These are phyloP conservation scores for Globisporangium takayamanum DNA, from an alignment of 352 stramenopile species.

Conservation along the genomic window DNA sequence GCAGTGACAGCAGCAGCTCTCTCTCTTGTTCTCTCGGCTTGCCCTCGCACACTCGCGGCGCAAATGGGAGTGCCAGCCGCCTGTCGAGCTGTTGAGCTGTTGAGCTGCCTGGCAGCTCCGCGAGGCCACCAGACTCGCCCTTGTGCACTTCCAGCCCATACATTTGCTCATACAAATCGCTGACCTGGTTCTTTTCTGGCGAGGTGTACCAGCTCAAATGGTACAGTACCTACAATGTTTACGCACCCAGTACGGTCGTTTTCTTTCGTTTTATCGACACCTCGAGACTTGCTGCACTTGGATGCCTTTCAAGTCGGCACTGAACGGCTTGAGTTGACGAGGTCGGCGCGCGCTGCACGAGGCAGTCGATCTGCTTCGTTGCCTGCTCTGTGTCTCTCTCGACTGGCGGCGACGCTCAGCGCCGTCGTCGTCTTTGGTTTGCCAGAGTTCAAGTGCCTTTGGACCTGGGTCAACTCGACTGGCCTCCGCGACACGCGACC, in stretches of 20 bases:
- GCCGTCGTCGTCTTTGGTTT: no score
- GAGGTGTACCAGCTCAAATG: background rate
- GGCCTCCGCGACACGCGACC: no score
- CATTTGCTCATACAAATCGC: conserved; percentile 1
- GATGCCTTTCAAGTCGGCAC: no score
- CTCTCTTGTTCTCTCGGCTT: background rate
- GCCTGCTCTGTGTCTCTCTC: no score
- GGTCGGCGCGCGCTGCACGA: no score
- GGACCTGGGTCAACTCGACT: no score
- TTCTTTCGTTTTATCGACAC: background rate
- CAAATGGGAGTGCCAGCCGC: background rate
- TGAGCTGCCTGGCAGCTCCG: no score
- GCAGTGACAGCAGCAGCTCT: background rate
- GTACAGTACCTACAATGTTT: background rate
- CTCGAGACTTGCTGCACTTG: no score
- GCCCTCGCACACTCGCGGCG: background rate
- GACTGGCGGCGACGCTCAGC: no score
- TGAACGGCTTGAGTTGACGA: no score
- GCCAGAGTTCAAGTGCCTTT: no score
- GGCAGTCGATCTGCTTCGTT: no score
- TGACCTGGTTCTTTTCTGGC: background rate
- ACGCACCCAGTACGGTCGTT: background rate
- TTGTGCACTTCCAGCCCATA: conserved; percentile 1
- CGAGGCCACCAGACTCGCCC: background rate
- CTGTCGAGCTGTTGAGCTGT: background rate